A percentile compares a stretch with the other conserved stretches of the same genome.
Evolutionary conservation across 306 rosid species (phyloP).

Genomic region (Hippophae gyantsensis): DNA sequence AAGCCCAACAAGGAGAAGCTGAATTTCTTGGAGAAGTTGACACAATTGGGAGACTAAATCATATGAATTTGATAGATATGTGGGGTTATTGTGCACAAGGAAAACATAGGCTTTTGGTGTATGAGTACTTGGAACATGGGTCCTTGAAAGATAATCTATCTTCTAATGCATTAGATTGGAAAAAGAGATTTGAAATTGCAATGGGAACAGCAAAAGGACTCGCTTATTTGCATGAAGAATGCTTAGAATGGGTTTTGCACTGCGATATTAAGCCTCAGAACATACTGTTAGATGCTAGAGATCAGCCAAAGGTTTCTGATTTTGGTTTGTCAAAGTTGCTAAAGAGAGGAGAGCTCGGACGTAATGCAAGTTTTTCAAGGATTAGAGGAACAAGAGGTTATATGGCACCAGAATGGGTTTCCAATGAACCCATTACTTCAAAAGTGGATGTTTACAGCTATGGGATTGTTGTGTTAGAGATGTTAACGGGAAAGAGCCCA

Average conservation of each 20-base stretch:
- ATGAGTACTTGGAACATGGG: slow-evolving; percentile 43
- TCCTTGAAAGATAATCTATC: slow-evolving; percentile 30
- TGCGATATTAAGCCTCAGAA: slow-evolving; percentile 70
- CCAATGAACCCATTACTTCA: slow-evolving; percentile 42
- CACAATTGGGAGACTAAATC: slow-evolving; percentile 48
- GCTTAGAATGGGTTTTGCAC: slow-evolving; percentile 68
- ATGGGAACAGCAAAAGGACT: slow-evolving; percentile 46
- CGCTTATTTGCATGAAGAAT: slow-evolving; percentile 58
- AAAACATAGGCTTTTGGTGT: slow-evolving; percentile 48
- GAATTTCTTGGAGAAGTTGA: slow-evolving; percentile 55
- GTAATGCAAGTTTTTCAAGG: slow-evolving; percentile 25
- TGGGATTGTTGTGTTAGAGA: slow-evolving; percentile 54
- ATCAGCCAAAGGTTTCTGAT: slow-evolving; percentile 54
- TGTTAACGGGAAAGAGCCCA: slow-evolving; percentile 38
- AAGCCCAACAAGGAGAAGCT: slow-evolving; percentile 39
- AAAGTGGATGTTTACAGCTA: slow-evolving; percentile 64
- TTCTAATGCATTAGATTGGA: slow-evolving; percentile 32
- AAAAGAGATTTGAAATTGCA: slow-evolving; percentile 39
- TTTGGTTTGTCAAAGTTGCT: slow-evolving; percentile 45
- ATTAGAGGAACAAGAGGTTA: slow-evolving; percentile 61
- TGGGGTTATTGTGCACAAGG: slow-evolving; percentile 55
- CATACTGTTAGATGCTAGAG: slow-evolving; percentile 39
- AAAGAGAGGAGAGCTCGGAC: slow-evolving; percentile 25
- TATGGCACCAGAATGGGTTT: slow-evolving; percentile 68
- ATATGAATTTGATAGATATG: slow-evolving; percentile 49